Conservation (phyloP, 2,329 filamentous ascomycete species). For the Gnomoniopsis smithogilvyi region DNA sequence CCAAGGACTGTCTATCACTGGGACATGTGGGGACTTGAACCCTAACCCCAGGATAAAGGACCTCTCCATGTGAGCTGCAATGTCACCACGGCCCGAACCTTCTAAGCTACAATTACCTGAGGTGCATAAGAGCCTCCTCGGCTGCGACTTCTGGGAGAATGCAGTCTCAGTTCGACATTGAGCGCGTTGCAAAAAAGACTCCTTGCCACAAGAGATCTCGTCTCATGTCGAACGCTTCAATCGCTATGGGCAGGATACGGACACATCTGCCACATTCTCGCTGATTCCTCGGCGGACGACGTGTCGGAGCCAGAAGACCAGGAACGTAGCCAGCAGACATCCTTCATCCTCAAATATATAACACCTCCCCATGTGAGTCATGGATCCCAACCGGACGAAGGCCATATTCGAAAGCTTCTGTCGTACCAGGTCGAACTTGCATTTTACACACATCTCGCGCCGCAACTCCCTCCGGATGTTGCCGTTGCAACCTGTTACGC, state of each 20-base stretch:
- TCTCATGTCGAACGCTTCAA: conserved; percentile 37
- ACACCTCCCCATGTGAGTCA: conserved; percentile 40
- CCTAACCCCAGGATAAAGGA: no score
- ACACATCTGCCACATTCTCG: conserved; percentile 53
- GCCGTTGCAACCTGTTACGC: conserved; percentile 49
- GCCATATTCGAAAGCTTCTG: conserved; percentile 62
- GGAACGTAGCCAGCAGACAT: conserved; percentile 23
- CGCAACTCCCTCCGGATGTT: conserved; percentile 38
- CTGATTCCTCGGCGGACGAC: conserved; percentile 27
- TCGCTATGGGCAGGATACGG: conserved; percentile 51
- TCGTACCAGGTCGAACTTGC: conserved; percentile 66
- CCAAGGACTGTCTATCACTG: no score
- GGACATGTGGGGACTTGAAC: no score
- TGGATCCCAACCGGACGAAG: conserved; percentile 45
- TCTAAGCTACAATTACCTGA: no score
- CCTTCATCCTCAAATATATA: conserved; percentile 58
- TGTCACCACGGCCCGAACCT: no score
- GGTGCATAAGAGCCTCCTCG: not conserved
- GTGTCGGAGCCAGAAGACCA: not conserved
- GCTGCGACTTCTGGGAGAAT: not conserved
- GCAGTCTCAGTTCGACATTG: conserved; percentile 6
- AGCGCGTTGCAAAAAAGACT: conserved; percentile 4
- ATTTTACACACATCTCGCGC: conserved; percentile 59
- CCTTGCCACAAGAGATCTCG: conserved; percentile 22
- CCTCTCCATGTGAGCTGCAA: no score